Conservation (phyloP, 345 rosid genomes). For the Eutrema japonicum region DNA sequence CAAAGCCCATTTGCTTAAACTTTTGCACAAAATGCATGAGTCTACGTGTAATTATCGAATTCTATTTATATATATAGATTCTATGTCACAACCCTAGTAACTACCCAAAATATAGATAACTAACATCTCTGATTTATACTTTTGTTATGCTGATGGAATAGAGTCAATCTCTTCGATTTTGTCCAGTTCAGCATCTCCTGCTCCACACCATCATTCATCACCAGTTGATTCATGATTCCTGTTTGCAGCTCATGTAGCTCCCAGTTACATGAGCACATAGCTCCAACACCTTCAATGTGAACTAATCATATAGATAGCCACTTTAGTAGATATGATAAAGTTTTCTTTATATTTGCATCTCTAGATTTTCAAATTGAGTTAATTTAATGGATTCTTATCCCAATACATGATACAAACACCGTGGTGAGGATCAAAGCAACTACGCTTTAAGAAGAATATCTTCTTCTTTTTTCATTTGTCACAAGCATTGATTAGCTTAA, state of each 20-base stretch:
- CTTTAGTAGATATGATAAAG: neutral
- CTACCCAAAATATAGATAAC: neutral
- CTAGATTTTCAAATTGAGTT: neutral
- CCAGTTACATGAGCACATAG: neutral
- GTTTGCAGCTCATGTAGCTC: neutral
- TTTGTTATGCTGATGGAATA: neutral
- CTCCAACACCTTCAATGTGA: neutral
- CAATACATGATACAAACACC: neutral
- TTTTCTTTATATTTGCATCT: neutral
- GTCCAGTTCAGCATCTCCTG: neutral
- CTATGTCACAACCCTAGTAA: neutral
- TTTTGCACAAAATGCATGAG: neutral
- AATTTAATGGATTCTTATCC: neutral
- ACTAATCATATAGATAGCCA: slow-evolving; percentile 10
- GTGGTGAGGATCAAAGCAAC: neutral
- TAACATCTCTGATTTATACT: neutral
- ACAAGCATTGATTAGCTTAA: neutral
- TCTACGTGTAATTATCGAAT: neutral
- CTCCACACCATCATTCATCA: neutral
- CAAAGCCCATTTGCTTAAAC: neutral
- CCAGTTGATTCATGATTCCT: neutral
- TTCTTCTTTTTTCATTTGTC: no score
- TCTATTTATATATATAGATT: neutral
- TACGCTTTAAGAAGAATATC: neutral
- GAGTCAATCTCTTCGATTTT: neutral